Percentiles rank a stretch among this genome's conserved stretches.
Conservation (phyloP, 306 rosid genomes). For the Quercus cerris region DNA sequence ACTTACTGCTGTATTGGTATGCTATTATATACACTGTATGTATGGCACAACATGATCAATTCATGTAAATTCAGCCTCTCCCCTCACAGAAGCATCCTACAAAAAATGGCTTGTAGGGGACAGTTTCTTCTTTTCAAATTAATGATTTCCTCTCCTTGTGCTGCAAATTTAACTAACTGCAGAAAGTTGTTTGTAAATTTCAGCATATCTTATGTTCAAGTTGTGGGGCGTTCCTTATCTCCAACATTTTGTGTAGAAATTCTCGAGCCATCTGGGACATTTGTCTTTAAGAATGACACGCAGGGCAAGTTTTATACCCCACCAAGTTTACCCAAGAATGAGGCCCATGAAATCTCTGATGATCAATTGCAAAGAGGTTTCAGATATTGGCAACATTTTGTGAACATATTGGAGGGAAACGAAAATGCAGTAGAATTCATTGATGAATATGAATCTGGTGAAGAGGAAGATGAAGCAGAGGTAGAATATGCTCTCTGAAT, state of each 20-base stretch:
- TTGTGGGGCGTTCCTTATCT: conserved; percentile 50
- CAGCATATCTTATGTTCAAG: conserved; percentile 78
- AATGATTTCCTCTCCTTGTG: not conserved
- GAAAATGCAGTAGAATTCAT: conserved; percentile 6
- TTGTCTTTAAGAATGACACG: conserved; percentile 47
- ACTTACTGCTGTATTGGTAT: not conserved
- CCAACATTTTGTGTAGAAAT: conserved; percentile 62
- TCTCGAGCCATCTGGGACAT: conserved; percentile 52
- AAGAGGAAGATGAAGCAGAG: conserved; percentile 47
- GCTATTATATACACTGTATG: not conserved
- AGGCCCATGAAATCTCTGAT: not conserved
- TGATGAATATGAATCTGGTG: conserved; percentile 39
- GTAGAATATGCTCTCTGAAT: conserved; percentile 44
- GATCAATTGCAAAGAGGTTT: conserved; percentile 18
- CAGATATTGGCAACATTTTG: conserved; percentile 36
- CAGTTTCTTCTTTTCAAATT: not conserved
- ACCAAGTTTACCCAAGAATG: conserved; percentile 22
- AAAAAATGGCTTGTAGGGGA: not conserved
- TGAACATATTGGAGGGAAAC: conserved; percentile 30
- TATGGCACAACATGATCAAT: not conserved
- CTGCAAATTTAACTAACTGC: not conserved
- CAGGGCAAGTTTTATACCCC: conserved; percentile 19
- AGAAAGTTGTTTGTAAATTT: conserved; percentile 31
- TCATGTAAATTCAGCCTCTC: not conserved
- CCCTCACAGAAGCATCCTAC: not conserved